Base-by-base conservation (phyloP, 176 grass and related monocot genomes). In the Aegilops sharonensis region DNA sequence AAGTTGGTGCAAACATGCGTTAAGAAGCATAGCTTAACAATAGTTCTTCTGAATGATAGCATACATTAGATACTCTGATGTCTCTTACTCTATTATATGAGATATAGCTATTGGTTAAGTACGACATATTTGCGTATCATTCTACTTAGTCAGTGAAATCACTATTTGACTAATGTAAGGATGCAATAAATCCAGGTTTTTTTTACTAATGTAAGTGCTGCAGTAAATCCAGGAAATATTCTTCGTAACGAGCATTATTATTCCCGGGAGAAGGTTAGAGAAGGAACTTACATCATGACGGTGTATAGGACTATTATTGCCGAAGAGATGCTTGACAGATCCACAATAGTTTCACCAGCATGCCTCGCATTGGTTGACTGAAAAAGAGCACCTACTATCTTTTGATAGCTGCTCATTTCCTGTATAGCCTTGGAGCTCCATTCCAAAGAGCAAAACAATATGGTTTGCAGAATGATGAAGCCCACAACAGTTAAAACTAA, bases 261-360 rank as follows among this genome's bases (percentile, higher is more conserved):
- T 81, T 73, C 8, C 6, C 11, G 48, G 13, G 25, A 60, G 71
- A 68, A 29, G 50, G n/a, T 78, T 72, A 63, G 13, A 77, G 39
- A 86, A 61, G 68, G 74, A 75, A 90, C 92, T 90, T 81, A 97
- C 94, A 97, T 97, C 94, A 94, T 97, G 31, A 85, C 12, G 54
- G 39, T 77, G 64, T 84, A 97, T 35, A 92, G 43, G n/a, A 97
- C 92, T 68, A 94, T 30, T 72, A 94, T 74, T 40, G 81, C 86
- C 5, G 88, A 82, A 82, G 92, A 89, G 73, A 94, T 43, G 43
- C 48, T 91, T 42, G 94, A 94, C 78, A 97, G 37, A 81, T 97
- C 88, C 42, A 90, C 64, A 54, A 92, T 56, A 11, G 61, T 85
- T 94, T 94, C 94, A 30, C 94, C 92, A 34, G 92, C 88, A 90